These are phyloP conservation scores for Trypanosoma melophagium DNA, from an alignment of 208 protist species.

Conservation along the genomic window DNA sequence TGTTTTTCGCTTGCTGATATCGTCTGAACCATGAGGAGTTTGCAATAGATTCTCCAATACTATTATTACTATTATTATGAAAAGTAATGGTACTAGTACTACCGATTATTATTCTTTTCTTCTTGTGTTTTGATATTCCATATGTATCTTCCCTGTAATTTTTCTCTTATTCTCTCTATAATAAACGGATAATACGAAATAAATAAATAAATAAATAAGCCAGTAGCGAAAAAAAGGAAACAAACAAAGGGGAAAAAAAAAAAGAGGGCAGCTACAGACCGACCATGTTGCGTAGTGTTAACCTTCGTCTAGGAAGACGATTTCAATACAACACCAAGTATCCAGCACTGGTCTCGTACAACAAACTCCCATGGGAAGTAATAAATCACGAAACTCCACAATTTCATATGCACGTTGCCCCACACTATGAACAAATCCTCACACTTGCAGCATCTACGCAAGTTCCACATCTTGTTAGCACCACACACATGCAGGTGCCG, in stretches of 20 bases:
- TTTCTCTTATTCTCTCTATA: not conserved
- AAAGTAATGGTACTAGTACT: too few relatives aligned
- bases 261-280: constrained; percentile 3
- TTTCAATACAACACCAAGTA: constrained; percentile 84
- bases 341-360: constrained; percentile 85
- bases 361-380: constrained; percentile 88
- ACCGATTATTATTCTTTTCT: not conserved
- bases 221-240: not conserved
- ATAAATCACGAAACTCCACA: constrained; percentile 67
- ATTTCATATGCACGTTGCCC: constrained; percentile 78
- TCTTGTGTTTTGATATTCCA: not conserved
- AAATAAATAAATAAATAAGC: constrained; percentile 1
- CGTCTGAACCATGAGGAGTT: too few relatives aligned
- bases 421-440: constrained; percentile 84
- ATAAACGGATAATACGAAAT: not conserved
- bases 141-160: not conserved
- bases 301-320: constrained; percentile 31
- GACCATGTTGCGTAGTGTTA: constrained; percentile 41
- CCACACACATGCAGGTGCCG: constrained; percentile 39
- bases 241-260: too few relatives aligned
- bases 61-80: too few relatives aligned
- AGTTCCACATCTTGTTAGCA: constrained; percentile 52
- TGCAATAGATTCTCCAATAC: too few relatives aligned
- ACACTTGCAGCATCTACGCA: constrained; percentile 51
- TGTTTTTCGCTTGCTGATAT: not conserved